Evolutionary conservation across 2,329 filamentous ascomycete species (phyloP).

Genomic region (Aspergillus sp.): DNA sequence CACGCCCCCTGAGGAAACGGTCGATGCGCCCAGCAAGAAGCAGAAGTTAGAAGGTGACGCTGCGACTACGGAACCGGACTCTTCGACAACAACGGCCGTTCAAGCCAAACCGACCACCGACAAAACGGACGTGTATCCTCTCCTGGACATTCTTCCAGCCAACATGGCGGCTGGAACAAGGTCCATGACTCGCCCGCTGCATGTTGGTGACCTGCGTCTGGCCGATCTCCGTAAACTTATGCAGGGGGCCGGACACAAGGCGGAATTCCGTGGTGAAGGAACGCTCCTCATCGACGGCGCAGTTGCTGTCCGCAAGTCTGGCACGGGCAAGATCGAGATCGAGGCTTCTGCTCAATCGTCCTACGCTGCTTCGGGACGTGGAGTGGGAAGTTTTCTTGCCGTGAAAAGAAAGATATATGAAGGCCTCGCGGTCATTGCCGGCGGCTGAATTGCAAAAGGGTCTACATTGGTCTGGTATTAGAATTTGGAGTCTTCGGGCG

Average conservation of each 20-base stretch:
- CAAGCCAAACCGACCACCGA: constrained; percentile 21
- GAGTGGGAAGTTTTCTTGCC: constrained; percentile 73
- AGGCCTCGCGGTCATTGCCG: constrained; percentile 84
- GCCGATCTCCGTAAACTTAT: constrained; percentile 84
- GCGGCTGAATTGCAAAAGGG: constrained; percentile 49
- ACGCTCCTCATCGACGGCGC: constrained; percentile 84
- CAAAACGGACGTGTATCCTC: constrained; percentile 42
- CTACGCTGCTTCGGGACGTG: constrained; percentile 44
- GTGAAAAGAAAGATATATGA: constrained; percentile 93
- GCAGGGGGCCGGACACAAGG: constrained; percentile 76
- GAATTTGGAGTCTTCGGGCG: neutral
- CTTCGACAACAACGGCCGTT: constrained; percentile 22
- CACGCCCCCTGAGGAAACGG: constrained; percentile 29
- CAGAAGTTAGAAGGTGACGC: constrained; percentile 51
- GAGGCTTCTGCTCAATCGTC: constrained; percentile 68
- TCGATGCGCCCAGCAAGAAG: constrained; percentile 50
- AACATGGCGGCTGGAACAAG: constrained; percentile 70
- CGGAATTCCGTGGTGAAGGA: constrained; percentile 91
- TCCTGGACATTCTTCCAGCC: constrained; percentile 60
- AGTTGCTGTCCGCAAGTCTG: constrained; percentile 85
- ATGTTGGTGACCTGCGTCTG: constrained; percentile 88
- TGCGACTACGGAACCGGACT: constrained; percentile 19
- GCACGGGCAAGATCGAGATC: constrained; percentile 82
- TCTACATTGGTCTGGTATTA: neutral
- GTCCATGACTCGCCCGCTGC: constrained; percentile 79